Conservation (phyloP, 2,329 filamentous ascomycete species). For the Calonectria hawksworthii region DNA sequence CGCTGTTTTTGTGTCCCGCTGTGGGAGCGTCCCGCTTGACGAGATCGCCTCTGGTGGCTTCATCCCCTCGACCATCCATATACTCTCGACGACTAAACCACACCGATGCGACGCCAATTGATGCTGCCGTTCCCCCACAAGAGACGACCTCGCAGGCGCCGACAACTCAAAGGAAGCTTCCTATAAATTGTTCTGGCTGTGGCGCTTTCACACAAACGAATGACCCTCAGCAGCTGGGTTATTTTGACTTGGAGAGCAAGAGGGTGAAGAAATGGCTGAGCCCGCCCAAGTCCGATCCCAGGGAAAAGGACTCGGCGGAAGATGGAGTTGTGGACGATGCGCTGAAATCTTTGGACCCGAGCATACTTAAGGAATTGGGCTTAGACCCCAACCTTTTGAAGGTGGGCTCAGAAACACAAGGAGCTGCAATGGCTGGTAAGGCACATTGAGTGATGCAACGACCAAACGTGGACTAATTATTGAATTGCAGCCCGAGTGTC, state of each 20-base stretch:
- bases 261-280: slow-evolving; percentile 64
- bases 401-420: slow-evolving; percentile 44
- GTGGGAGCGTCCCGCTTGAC: slow-evolving; percentile 45
- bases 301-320: slow-evolving; percentile 48
- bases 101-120: slow-evolving; percentile 37
- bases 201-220: slow-evolving; percentile 73
- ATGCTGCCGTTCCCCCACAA: background rate
- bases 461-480: slow-evolving; percentile 23
- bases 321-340: slow-evolving; percentile 63
- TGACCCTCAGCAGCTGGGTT: slow-evolving; percentile 66
- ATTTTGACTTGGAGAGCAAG: slow-evolving; percentile 67
- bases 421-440: slow-evolving; percentile 35
- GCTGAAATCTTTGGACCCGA: slow-evolving; percentile 58
- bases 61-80: slow-evolving; percentile 30
- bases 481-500: slow-evolving; percentile 26
- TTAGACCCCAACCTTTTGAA: slow-evolving; percentile 57
- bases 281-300: slow-evolving; percentile 34
- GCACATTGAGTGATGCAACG: background rate
- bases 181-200: slow-evolving; percentile 73
- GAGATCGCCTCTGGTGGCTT: slow-evolving; percentile 23
- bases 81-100: slow-evolving; percentile 46
- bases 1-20: slow-evolving; percentile 64
- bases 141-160: background rate
- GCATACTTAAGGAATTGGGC: slow-evolving; percentile 60
- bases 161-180: slow-evolving; percentile 54